phyloP scores from a whole-genome alignment of 352 stramenopile genomes.

The Thraustochytrium sp. region DNA sequence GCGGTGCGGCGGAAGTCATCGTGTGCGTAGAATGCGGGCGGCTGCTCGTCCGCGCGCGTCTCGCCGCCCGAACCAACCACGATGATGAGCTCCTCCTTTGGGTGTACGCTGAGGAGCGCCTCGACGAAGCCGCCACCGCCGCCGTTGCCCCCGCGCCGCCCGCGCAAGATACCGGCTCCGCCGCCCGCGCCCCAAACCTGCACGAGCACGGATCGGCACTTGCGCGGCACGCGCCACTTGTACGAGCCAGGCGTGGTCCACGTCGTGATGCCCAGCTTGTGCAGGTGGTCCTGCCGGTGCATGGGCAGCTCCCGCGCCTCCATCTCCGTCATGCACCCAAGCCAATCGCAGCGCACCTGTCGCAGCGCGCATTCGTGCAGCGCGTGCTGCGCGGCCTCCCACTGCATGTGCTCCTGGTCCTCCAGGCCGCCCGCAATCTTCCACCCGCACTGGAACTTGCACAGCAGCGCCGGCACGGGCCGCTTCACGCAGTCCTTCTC shows the following conservation, averaged over 20 bases:
- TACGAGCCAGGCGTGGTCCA: constrained; percentile 42
- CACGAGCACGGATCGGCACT: constrained; percentile 8
- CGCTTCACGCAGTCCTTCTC: constrained; percentile 53
- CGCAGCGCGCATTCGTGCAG: constrained; percentile 52
- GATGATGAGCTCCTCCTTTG: constrained; percentile 36
- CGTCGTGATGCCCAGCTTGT: constrained; percentile 44
- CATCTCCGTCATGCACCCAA: constrained; percentile 52
- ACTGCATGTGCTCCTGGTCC: constrained; percentile 52
- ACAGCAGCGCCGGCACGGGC: constrained; percentile 51
- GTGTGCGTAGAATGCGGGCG: neutral
- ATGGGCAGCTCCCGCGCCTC: constrained; percentile 50
- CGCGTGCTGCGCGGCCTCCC: constrained; percentile 55
- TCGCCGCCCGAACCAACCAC: constrained; percentile 41
- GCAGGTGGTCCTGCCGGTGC: constrained; percentile 54
- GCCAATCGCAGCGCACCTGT: constrained; percentile 52
- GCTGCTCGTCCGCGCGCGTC: neutral
- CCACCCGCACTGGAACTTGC: constrained; percentile 52
- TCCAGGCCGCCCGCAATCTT: constrained; percentile 51
- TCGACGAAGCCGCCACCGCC: constrained; percentile 44
- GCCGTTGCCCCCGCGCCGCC: constrained; percentile 4
- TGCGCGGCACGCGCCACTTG: constrained; percentile 26
- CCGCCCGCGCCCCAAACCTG: constrained; percentile 44
- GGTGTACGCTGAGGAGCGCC: constrained; percentile 2
- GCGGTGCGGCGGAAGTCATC: constrained; percentile 15
- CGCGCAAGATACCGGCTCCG: neutral